Conservation (phyloP, 148 eudicot species). For the Silene latifolia region DNA sequence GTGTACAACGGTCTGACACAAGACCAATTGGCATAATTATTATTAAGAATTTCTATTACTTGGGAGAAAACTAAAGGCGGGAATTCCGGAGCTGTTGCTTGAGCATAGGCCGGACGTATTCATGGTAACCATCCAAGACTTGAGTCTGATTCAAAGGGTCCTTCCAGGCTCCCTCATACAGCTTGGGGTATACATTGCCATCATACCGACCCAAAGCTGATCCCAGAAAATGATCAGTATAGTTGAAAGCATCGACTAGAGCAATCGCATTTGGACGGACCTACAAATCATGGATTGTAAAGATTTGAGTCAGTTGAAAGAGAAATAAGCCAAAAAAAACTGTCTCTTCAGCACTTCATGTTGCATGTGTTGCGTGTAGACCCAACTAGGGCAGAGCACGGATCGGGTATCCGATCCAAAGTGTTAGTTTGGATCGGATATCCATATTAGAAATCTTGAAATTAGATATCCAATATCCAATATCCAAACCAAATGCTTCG, state of each 20-base stretch:
- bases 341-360: no score
- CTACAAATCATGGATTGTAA: slow-evolving; percentile 27
- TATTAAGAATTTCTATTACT: background rate
- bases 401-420: no score
- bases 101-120: slow-evolving; percentile 67
- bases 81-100: slow-evolving; percentile 67
- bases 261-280: slow-evolving; percentile 87
- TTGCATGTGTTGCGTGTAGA: no score
- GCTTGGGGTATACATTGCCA: slow-evolving; percentile 90
- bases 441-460: no score
- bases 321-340: no score
- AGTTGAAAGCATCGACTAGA: slow-evolving; percentile 88
- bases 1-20: no score
- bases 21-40: background rate
- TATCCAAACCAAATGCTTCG: no score
- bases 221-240: slow-evolving; percentile 89
- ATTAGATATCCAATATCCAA: no score
- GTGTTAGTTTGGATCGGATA: no score
- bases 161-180: slow-evolving; percentile 86
- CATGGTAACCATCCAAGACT: slow-evolving; percentile 73
- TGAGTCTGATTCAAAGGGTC: slow-evolving; percentile 78
- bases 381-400: no score
- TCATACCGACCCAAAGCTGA: slow-evolving; percentile 88
- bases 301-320: background rate
- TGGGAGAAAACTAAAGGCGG: slow-evolving; percentile 34